Base-by-base conservation (phyloP, 257 asterid species). In the Asclepias syriaca region DNA sequence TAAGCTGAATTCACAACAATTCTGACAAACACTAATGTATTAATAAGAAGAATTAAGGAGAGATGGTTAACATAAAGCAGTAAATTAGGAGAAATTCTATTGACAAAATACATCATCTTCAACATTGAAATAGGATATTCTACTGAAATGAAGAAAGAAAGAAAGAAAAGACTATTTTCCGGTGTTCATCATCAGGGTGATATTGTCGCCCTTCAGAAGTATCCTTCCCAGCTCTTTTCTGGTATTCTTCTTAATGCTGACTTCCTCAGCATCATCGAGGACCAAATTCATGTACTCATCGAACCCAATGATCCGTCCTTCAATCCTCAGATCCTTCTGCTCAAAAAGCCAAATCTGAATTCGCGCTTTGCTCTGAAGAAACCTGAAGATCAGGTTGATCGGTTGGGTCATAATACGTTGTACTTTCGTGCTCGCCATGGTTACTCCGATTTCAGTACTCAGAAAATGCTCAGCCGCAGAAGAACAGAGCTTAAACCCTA, bases 381-480 rank as follows among this genome's bases (percentile, higher is more conserved):
- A 86, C 74, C 89, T 84, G 87, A 86, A 86, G 45, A 86, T 86
- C 75, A 82, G 88, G 76, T 86, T 86, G 65, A 86, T 86, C 24
- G 91, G 91, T 54, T 86, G 91, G 80, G 91, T 86, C 91, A 86
- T 86, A 60, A 86, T 86, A 87, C 87, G 51, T 76, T 86, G 91
- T 64, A 84, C 87, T 80, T 86, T 86, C 34, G 90, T 86, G 81
- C 84, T 86, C 12, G 90, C 88, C 90, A 86, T 86, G 82, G 82
- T 77, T 77, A 82, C 79, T 56, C 43, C 50, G 27, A 32, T 37
- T 63, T 64, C 66, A 16, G 1, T 61, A 61, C 46, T 55, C 39
- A 22, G 64, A 27, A 24, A 24, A 58, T 18, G 18, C 39, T 12
- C 64, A 14, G 39, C 24, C 7, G 64, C 19, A 24, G 18, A 58